Evolutionary conservation across 352 stramenopile genomes (phyloP).

Genomic region (Pythium rhizo-oryzae): DNA sequence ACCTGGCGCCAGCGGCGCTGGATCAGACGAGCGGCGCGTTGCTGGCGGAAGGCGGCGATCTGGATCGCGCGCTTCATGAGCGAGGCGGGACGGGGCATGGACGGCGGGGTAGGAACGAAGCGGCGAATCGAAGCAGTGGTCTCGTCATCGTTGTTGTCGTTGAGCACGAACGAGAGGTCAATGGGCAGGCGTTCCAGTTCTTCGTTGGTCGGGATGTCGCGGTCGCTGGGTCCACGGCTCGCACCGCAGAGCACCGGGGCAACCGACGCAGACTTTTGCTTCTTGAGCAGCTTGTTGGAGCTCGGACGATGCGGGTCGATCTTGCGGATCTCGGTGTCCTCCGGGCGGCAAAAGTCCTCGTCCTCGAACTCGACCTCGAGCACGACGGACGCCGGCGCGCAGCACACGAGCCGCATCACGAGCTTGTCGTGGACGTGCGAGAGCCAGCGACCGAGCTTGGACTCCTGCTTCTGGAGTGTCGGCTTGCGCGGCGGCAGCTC

Average conservation of each 20-base stretch:
- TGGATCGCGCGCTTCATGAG: slow-evolving; percentile 18
- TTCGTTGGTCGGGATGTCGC: slow-evolving; percentile 38
- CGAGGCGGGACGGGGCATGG: slow-evolving; percentile 15
- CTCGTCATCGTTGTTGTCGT: slow-evolving; percentile 25
- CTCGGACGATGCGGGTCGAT: slow-evolving; percentile 6
- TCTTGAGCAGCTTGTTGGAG: slow-evolving; percentile 20
- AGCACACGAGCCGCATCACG: slow-evolving; percentile 35
- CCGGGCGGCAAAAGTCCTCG: slow-evolving; percentile 28
- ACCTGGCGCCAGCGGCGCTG: slow-evolving; percentile 31
- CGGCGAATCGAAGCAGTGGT: background rate
- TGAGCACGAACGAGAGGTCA: slow-evolving; percentile 34
- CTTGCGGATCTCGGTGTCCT: slow-evolving; percentile 29
- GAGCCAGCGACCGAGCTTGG: slow-evolving; percentile 26
- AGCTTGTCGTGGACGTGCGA: slow-evolving; percentile 30
- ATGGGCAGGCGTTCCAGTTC: slow-evolving; percentile 33
- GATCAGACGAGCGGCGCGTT: slow-evolving; percentile 29
- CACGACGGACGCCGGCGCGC: slow-evolving; percentile 29
- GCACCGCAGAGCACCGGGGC: slow-evolving; percentile 14
- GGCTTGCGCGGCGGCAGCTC: slow-evolving; percentile 14
- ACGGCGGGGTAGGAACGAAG: slow-evolving; percentile 8
- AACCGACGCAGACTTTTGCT: slow-evolving; percentile 33
- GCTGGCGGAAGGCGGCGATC: slow-evolving; percentile 22
- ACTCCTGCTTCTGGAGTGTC: slow-evolving; percentile 20
- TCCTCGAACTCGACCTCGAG: slow-evolving; percentile 35
- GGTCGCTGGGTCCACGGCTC: slow-evolving; percentile 9